Percentiles rank a stretch among this genome's conserved stretches.
phyloP scores from a whole-genome alignment of 352 stramenopile genomes.

The Pythium oligandrum region DNA sequence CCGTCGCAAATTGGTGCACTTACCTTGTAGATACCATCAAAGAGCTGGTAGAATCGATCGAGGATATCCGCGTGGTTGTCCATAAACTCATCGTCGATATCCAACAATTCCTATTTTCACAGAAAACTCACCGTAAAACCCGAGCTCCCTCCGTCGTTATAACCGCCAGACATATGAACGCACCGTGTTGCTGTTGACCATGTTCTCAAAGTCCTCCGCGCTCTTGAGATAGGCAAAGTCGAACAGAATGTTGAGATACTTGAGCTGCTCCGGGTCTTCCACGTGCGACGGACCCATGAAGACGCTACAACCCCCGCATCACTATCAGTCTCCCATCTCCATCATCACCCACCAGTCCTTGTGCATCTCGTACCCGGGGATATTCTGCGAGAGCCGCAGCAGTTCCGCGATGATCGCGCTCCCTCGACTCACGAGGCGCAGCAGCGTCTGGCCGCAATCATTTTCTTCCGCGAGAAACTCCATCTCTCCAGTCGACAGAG shows the following conservation, averaged over 20 bases:
- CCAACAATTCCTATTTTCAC: conserved; percentile 33
- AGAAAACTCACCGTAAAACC: too few relatives aligned
- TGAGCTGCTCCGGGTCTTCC: conserved; percentile 86
- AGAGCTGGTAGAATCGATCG: conserved; percentile 74
- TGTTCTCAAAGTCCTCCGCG: conserved; percentile 92
- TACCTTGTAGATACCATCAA: conserved; percentile 55
- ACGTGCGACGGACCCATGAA: conserved; percentile 84
- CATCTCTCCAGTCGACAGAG: conserved; percentile 25
- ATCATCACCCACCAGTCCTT: conserved; percentile 1
- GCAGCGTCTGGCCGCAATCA: conserved; percentile 92
- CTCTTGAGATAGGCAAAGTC: conserved; percentile 95
- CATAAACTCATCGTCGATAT: conserved; percentile 82
- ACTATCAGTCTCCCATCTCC: conserved; percentile 1
- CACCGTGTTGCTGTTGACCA: conserved; percentile 89
- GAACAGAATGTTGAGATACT: conserved; percentile 92
- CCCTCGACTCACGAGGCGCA: conserved; percentile 89
- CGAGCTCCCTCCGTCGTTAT: too few relatives aligned
- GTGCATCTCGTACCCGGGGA: conserved; percentile 57
- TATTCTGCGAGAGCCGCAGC: conserved; percentile 88
- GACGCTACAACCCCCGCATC: conserved; percentile 30
- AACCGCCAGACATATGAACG: conserved; percentile 5
- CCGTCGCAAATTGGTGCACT: too few relatives aligned
- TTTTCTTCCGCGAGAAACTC: conserved; percentile 91
- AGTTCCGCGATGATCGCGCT: conserved; percentile 92
- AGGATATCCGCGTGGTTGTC: conserved; percentile 64